Conservation (phyloP, 306 rosid genomes). For the Casuarina cunninghamiana region DNA sequence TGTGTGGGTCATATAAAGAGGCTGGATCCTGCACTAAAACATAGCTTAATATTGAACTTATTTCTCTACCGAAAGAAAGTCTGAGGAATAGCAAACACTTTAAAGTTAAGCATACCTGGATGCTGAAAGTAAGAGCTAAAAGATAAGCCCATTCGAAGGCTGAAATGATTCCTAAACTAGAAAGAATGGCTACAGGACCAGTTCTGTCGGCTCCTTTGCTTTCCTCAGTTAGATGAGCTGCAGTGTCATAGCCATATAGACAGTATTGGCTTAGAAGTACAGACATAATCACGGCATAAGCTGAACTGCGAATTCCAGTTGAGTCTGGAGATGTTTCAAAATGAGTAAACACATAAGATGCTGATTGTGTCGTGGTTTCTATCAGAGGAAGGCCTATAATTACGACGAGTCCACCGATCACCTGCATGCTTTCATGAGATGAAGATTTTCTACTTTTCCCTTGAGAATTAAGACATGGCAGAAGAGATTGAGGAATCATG, state of each 20-base stretch:
- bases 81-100: not conserved
- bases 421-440: not conserved
- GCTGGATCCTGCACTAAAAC: slow-evolving; percentile 4
- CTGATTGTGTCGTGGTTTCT: slow-evolving; percentile 2
- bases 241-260: slow-evolving; percentile 8
- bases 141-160: not conserved
- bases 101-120: slow-evolving; percentile 4
- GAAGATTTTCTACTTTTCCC: not conserved
- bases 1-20: not conserved
- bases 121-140: slow-evolving; percentile 5
- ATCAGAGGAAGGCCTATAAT: not conserved
- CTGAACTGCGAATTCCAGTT: not conserved
- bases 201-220: not conserved
- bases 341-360: slow-evolving; percentile 10
- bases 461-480: not conserved
- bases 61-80: not conserved
- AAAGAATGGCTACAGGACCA: slow-evolving; percentile 10
- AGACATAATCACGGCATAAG: not conserved
- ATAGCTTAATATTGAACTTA: not conserved
- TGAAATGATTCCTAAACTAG: slow-evolving; percentile 2
- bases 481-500: no score
- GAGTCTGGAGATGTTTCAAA: slow-evolving; percentile 8
- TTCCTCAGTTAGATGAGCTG: slow-evolving; percentile 14
- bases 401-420: not conserved
- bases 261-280: slow-evolving; percentile 15